Evolutionary conservation across 169 alveolate genomes (phyloP).

Genomic region (Ichthyophthirius multifiliis): DNA sequence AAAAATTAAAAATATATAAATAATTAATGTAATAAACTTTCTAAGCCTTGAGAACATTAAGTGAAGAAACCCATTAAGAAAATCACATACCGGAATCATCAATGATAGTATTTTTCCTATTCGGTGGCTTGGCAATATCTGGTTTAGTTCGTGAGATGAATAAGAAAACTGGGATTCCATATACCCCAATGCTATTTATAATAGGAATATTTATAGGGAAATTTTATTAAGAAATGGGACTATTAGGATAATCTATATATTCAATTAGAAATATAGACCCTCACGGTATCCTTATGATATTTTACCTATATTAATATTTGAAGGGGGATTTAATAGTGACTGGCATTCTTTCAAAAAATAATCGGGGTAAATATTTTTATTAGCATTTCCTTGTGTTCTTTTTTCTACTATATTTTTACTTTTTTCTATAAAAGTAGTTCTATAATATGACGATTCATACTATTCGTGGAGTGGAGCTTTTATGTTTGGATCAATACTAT

Average conservation of each 20-base stretch:
- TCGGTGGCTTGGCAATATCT: slow-evolving; percentile 14
- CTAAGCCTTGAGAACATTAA: no score
- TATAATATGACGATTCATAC: slow-evolving; percentile 41
- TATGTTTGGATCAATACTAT: slow-evolving; percentile 57
- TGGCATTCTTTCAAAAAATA: slow-evolving; percentile 37
- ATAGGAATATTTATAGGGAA: slow-evolving; percentile 23
- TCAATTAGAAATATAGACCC: slow-evolving; percentile 20
- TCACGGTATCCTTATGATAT: slow-evolving; percentile 16
- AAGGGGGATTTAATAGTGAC: slow-evolving; percentile 35
- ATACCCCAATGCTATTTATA: slow-evolving; percentile 31
- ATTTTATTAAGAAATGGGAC: slow-evolving; percentile 23
- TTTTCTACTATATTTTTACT: slow-evolving; percentile 28
- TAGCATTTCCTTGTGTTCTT: slow-evolving; percentile 41
- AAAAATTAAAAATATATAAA: no score
- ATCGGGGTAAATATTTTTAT: slow-evolving; percentile 8
- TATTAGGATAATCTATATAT: slow-evolving; percentile 4
- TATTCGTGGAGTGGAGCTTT: slow-evolving; percentile 50
- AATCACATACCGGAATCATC: no score
- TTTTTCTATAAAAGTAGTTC: slow-evolving; percentile 22
- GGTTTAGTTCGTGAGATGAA: slow-evolving; percentile 25
- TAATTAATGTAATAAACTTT: no score
- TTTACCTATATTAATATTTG: slow-evolving; percentile 42
- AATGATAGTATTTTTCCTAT: slow-evolving; percentile 13
- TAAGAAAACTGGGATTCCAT: slow-evolving; percentile 23
- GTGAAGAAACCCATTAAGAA: no score